These are phyloP conservation scores for Dactylellina haptotyla DNA, from an alignment of 2,329 filamentous ascomycete species.

Conservation along the genomic window DNA sequence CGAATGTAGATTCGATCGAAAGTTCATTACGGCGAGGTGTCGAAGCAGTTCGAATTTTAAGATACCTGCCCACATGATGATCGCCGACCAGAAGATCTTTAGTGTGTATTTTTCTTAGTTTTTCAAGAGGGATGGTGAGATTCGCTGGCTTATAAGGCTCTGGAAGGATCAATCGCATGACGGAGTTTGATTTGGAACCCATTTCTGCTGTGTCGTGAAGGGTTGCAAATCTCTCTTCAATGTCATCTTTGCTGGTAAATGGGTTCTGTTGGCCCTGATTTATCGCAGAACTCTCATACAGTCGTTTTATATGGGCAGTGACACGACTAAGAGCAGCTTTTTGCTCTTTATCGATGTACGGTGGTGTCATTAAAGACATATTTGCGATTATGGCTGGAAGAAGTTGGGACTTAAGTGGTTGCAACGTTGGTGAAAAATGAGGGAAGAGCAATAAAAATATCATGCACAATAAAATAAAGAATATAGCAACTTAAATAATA, in stretches of 20 bases:
- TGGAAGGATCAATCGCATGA: conserved; percentile 11
- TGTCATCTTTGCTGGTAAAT: conserved; percentile 8
- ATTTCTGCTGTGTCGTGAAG: neutral
- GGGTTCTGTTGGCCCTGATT: conserved; percentile 22
- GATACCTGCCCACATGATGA: conserved; percentile 24
- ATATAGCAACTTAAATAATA: too few relatives aligned
- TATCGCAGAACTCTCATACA: neutral
- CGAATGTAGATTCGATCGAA: conserved; percentile 19
- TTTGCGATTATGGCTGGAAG: neutral
- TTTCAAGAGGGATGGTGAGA: conserved; percentile 24
- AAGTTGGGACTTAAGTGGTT: neutral
- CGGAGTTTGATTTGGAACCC: neutral
- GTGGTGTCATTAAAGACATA: conserved; percentile 15
- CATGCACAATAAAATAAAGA: too few relatives aligned
- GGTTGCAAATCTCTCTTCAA: neutral
- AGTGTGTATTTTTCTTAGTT: conserved; percentile 37
- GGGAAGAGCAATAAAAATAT: too few relatives aligned
- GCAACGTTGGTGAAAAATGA: neutral
- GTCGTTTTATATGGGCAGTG: neutral
- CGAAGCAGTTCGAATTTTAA: conserved; percentile 12
- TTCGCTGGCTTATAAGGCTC: conserved; percentile 41
- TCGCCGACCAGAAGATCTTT: conserved; percentile 37
- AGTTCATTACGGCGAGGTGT: conserved; percentile 1
- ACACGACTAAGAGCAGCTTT: neutral
- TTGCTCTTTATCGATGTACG: conserved; percentile 8